Base-by-base conservation (phyloP, 2,329 filamentous ascomycete species). In the Trichophyton benhamiae region DNA sequence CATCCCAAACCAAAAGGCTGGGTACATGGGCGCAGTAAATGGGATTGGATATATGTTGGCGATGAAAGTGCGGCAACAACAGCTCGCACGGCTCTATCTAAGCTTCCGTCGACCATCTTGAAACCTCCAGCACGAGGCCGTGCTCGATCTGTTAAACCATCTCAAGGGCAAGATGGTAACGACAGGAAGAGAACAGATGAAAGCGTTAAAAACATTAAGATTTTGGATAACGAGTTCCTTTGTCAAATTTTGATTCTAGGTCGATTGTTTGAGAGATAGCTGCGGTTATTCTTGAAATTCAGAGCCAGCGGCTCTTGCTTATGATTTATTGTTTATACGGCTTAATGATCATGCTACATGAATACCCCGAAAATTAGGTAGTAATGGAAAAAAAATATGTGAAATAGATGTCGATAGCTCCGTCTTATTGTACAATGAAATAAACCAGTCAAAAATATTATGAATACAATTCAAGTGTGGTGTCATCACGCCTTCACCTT, bases 181-280 rank as follows among this genome's bases (percentile, higher is more conserved):
- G 68, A 6, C 15, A n/a, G 11, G 63, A 64, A 33, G 66, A 67
- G 66, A n/a, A 65, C 67, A 20, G 71, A 71, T 30, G 70, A 75
- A 15, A 69, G 75, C 49, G 76, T 79, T 11, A 78, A 80, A 67
- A 81, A 75, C 63, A 78, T 91, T 42, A 82, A 81, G 64, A 81
- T 94, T 52, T 82, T 95, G 59, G 87, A 86, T 61, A 87, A 95
- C 71, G 92, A 97, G 74, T 84, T 92, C 70, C 84, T 97, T 22
- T 86, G 95, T 61, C 92, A 99, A 78, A 96, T 91, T 72, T 77
- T 97, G 63, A 96, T 99, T 65, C 72, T 96, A 58, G 92, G 91
- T 0, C 83, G 85, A 63, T 75, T 96, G 66, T 82, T 91, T 59
- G 86, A 89, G 64, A 82, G 83, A 38, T 65, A 61, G 46, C 49